A percentile compares a stretch with the other conserved stretches of the same genome.
Conservation (phyloP, 192 early-diverging fungal genomes). For the Chytriomyces sp. region DNA sequence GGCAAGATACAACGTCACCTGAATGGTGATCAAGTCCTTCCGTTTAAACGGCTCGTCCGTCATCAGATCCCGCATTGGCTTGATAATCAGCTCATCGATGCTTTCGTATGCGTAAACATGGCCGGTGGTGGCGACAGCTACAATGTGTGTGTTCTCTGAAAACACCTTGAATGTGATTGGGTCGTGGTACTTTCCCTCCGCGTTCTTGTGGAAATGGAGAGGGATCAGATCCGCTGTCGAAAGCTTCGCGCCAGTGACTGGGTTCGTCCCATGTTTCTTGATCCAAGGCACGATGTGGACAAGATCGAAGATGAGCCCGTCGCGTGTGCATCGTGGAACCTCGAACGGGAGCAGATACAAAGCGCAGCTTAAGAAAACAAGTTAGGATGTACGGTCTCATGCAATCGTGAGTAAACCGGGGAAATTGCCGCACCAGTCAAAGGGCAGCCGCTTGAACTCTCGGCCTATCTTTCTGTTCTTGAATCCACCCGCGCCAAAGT, state of each 20-base stretch:
- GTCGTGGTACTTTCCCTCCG: conserved; percentile 80
- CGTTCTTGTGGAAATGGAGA: conserved; percentile 75
- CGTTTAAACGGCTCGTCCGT: conserved; percentile 85
- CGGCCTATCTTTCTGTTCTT: conserved; percentile 54
- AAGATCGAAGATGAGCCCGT: conserved; percentile 89
- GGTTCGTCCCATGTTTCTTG: conserved; percentile 78
- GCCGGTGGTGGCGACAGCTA: conserved; percentile 81
- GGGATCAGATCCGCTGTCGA: conserved; percentile 73
- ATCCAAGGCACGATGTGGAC: conserved; percentile 80
- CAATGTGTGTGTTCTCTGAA: conserved; percentile 75
- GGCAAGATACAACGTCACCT: conserved; percentile 70
- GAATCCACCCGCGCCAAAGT: conserved; percentile 47
- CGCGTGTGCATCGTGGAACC: conserved; percentile 80
- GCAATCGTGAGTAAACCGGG: background rate
- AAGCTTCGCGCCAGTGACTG: conserved; percentile 77
- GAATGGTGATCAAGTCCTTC: conserved; percentile 88
- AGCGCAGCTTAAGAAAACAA: conserved; percentile 67
- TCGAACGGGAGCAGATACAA: conserved; percentile 88
- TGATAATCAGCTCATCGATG: conserved; percentile 84
- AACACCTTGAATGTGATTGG: conserved; percentile 92
- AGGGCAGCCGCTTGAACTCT: conserved; percentile 61
- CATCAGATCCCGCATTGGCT: conserved; percentile 85
- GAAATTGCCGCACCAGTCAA: conserved; percentile 3
- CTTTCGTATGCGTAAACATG: conserved; percentile 89
- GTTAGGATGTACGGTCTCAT: background rate